phyloP scores from a whole-genome alignment of 106 monocot genomes.

The Dendrobium chrysotoxum region DNA sequence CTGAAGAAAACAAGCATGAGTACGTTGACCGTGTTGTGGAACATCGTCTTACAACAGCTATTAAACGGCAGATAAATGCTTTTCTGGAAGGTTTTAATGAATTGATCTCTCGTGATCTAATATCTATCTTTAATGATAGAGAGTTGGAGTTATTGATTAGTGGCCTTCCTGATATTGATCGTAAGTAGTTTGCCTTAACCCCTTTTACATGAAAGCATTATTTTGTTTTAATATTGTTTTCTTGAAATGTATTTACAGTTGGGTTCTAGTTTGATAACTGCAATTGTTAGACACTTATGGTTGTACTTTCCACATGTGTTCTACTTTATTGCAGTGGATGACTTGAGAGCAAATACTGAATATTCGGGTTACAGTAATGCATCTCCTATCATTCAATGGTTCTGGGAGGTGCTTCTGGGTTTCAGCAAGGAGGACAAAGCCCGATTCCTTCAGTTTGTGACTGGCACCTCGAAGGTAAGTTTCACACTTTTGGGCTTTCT shows the following conservation, averaged over 20 bases:
- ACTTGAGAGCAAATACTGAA: constrained; percentile 88
- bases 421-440: constrained; percentile 99
- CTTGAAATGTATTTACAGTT: too few relatives aligned
- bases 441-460: constrained; percentile 94
- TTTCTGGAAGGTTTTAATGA: constrained; percentile 97
- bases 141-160: constrained; percentile 97
- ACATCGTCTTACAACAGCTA: constrained; percentile 91
- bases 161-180: constrained; percentile 97
- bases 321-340: constrained; percentile 62
- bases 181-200: constrained; percentile 35
- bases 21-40: constrained; percentile 92
- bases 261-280: not conserved
- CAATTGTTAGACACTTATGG: not conserved
- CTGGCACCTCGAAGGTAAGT: constrained; percentile 94
- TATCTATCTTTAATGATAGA: constrained; percentile 97
- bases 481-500: not conserved
- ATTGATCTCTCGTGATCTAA: constrained; percentile 65
- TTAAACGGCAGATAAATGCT: constrained; percentile 90
- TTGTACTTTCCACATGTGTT: not conserved
- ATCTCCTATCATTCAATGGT: constrained; percentile 96
- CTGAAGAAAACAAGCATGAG: constrained; percentile 97
- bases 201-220: not conserved
- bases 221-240: not conserved
- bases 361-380: constrained; percentile 96
- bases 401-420: constrained; percentile 95